These are phyloP conservation scores for Boletus patriciae DNA, from an alignment of 768 basidiomycete species.

Conservation along the genomic window DNA sequence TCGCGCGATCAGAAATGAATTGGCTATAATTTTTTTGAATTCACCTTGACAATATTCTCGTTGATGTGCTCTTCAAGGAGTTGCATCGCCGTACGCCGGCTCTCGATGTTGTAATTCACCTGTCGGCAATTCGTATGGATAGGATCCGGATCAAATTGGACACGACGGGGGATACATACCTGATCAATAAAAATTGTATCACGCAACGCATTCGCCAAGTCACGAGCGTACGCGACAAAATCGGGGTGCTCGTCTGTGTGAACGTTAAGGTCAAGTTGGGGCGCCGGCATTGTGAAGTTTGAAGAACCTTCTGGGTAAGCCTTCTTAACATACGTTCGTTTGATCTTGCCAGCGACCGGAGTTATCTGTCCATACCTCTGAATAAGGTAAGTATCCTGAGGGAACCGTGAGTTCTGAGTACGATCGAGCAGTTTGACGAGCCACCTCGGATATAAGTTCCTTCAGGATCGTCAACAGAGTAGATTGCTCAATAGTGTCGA, in stretches of 20 bases:
- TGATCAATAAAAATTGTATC: slow-evolving; percentile 87
- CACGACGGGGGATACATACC: slow-evolving; percentile 41
- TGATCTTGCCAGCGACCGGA: slow-evolving; percentile 54
- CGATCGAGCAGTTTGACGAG: not conserved
- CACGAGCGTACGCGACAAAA: slow-evolving; percentile 68
- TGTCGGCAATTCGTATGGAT: slow-evolving; percentile 19
- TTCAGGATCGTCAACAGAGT: slow-evolving; percentile 78
- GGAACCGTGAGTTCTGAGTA: not conserved
- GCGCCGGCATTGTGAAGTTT: not conserved
- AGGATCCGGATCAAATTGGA: not conserved
- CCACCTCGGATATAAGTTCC: slow-evolving; percentile 70
- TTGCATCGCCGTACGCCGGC: slow-evolving; percentile 52
- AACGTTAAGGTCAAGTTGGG: not conserved
- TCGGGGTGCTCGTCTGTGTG: slow-evolving; percentile 68
- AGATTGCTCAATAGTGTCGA: slow-evolving; percentile 92
- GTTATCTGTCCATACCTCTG: slow-evolving; percentile 70
- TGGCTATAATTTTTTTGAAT: not conserved
- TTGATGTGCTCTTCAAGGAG: slow-evolving; percentile 79
- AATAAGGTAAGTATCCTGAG: slow-evolving; percentile 69
- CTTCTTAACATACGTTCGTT: slow-evolving; percentile 55
- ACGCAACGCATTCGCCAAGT: slow-evolving; percentile 60
- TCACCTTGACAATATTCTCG: slow-evolving; percentile 88
- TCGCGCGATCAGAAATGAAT: not conserved
- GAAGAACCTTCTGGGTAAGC: slow-evolving; percentile 65
- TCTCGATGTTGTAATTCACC: slow-evolving; percentile 55